These are phyloP conservation scores for Casuarina glauca DNA, from an alignment of 306 rosid species.

Conservation along the genomic window DNA sequence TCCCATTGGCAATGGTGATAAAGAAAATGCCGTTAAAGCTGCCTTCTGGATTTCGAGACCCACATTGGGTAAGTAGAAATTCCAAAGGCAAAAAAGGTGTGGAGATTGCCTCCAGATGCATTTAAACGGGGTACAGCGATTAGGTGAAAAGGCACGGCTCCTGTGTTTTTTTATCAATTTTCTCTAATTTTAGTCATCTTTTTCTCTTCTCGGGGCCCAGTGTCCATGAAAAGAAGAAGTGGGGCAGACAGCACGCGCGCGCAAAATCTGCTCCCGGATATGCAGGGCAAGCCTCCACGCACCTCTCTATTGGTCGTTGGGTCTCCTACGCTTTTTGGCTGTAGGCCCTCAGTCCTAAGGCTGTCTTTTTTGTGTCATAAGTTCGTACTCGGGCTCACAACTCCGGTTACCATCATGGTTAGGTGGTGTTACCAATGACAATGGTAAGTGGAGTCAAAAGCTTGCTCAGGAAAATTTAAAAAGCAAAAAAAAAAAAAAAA, in stretches of 20 bases:
- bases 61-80: too few relatives aligned
- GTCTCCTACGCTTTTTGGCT: neutral
- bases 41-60: too few relatives aligned
- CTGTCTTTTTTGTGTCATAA: too few relatives aligned
- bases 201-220: conserved; percentile 29
- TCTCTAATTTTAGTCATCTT: neutral
- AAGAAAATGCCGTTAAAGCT: too few relatives aligned
- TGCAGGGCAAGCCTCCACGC: neutral
- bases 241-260: neutral
- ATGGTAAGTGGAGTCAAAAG: neutral
- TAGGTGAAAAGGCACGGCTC: neutral
- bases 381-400: too few relatives aligned
- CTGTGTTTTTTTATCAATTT: neutral
- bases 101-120: neutral
- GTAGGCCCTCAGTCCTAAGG: neutral
- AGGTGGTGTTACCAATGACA: neutral
- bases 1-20: too few relatives aligned
- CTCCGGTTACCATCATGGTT: neutral
- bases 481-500: too few relatives aligned
- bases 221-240: conserved; percentile 22
- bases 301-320: neutral
- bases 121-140: neutral
- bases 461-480: neutral
- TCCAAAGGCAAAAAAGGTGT: too few relatives aligned
- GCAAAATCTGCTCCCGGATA: neutral